Evolutionary conservation across 345 rosid species (phyloP), one percentile per base, ranked within the genome.

Genomic region (Eucalyptus marginata): DNA sequence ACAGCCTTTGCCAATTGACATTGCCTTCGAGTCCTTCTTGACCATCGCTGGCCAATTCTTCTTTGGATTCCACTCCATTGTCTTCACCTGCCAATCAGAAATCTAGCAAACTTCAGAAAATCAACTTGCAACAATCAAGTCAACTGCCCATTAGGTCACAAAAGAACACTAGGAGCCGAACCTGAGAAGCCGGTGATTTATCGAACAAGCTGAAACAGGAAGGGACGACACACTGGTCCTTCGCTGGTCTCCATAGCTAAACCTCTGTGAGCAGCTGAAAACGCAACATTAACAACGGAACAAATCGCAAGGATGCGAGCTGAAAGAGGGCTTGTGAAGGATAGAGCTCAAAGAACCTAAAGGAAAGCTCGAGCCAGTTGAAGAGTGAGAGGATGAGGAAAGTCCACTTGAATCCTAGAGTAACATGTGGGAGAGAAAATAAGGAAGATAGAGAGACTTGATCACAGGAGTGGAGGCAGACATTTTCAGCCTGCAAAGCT

Each of bases 201-300:
- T 18, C 0, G 1, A 52, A 0, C 24, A 1, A 52, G 10, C 4
- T 52, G 24, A 18, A 52, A 52, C 0, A 3, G 24, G 1, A 7
- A n/a, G n/a, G 24, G 1, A 52, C 1, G 9, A 52, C 56, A 0
- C 56, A 52, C 24, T 0, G 56, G 56, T 18, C 56, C 24, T 52
- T 52, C 0, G 22, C 24, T 18, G 24, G 24, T 18, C 56, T 52
- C 24, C 56, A 52, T 52, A 52, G 56, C 40, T 36, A 36, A 36
- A 36, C 4, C 40, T 17, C 0, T 10, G 0, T 0, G 24, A 52
- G 56, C 1, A 18, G 4, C 0, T 0, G 0, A 52, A 17, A 52
- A 52, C 10, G 56, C 56, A 18, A 1, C 56, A 52, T 0, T 3
- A 52, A 24, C 2, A 0, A 24, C 7, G 3, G 24, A 50, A 0